Percentiles rank a stretch among this genome's conserved stretches.
Conservation (phyloP, 164 flowering plant genomes). For the Tetracentron sinense region DNA sequence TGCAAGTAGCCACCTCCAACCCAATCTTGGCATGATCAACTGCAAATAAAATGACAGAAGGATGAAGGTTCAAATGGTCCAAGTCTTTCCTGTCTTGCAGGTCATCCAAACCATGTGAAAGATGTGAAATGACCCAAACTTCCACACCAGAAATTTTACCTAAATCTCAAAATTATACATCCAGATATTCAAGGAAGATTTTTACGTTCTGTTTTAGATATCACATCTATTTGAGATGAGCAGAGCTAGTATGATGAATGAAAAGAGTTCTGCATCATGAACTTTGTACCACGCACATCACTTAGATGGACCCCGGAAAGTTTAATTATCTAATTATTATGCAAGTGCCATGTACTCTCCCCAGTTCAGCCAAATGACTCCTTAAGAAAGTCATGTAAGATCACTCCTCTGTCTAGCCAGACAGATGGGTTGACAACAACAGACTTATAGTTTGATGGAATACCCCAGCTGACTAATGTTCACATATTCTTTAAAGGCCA, state of each 20-base stretch:
- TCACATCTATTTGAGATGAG: no score
- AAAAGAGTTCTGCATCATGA: no score
- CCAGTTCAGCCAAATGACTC: neutral
- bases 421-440: neutral
- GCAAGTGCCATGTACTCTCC: neutral
- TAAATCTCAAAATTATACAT: neutral
- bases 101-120: no score
- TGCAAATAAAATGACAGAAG: conserved; percentile 24
- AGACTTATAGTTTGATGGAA: neutral
- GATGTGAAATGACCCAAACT: no score
- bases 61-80: neutral
- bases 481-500: neutral
- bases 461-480: neutral
- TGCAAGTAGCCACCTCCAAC: conserved; percentile 96
- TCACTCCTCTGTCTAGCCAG: neutral
- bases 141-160: neutral
- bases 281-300: no score
- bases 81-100: neutral
- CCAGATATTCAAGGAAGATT: no score
- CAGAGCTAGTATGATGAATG: no score
- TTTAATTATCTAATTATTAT: no score
- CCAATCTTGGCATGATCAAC: conserved; percentile 81
- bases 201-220: no score
- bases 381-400: neutral
- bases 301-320: no score